Percentiles rank a stretch among this genome's conserved stretches.
Evolutionary conservation across 2,329 filamentous ascomycete species (phyloP).

Genomic region (Akanthomyces lecanii): DNA sequence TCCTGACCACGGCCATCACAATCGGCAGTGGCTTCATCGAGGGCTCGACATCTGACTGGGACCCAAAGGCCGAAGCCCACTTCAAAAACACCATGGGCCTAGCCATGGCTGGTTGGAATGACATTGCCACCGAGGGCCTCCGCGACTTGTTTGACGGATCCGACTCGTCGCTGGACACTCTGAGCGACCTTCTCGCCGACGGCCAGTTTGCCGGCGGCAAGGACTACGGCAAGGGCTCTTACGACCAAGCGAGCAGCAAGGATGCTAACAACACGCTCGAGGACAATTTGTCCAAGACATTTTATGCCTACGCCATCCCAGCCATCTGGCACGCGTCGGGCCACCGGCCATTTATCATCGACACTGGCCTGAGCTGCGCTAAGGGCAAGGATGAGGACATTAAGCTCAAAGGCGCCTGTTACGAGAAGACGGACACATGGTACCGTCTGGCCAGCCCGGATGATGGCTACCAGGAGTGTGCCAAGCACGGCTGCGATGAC

Average conservation of each 20-base stretch:
- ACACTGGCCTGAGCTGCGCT: conserved; percentile 28
- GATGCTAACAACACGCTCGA: conserved; percentile 11
- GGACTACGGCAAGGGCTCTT: background rate
- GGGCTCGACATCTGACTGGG: background rate
- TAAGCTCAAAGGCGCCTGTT: conserved; percentile 25
- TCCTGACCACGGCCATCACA: background rate
- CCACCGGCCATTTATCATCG: conserved; percentile 29
- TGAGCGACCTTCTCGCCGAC: conserved; percentile 25
- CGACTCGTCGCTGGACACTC: conserved; percentile 20
- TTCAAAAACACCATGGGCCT: background rate
- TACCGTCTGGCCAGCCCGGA: background rate
- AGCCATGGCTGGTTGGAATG: background rate
- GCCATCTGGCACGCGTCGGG: conserved; percentile 27
- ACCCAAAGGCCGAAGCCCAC: background rate
- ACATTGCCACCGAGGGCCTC: background rate
- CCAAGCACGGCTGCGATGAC: background rate
- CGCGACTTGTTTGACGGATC: conserved; percentile 25
- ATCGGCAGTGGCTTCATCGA: conserved; percentile 1
- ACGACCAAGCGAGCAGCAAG: background rate
- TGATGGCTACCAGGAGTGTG: background rate
- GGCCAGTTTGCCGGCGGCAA: conserved; percentile 27
- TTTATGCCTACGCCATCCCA: conserved; percentile 32
- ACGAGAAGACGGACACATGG: conserved; percentile 17
- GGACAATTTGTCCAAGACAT: conserved; percentile 22
- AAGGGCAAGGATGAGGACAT: conserved; percentile 18